Percentiles rank a stretch among this genome's conserved stretches.
Evolutionary conservation across 352 stramenopile species (phyloP).

Genomic region (Blastocystis sp.): DNA sequence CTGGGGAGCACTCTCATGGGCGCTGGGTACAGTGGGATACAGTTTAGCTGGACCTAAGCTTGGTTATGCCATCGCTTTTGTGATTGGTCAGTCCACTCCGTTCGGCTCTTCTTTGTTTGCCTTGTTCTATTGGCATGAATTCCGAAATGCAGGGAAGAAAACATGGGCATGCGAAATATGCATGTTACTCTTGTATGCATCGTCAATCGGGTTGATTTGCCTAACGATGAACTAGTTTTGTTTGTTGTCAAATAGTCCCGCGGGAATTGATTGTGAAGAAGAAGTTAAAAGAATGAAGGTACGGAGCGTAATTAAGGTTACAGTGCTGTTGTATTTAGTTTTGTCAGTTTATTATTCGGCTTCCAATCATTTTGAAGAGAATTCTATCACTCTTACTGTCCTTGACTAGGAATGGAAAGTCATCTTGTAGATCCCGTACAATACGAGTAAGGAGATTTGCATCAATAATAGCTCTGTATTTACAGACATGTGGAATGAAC

Average conservation of each 20-base stretch:
- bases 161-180: background rate
- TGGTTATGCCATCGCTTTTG: background rate
- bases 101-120: constrained; percentile 35
- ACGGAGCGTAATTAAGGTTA: constrained; percentile 5
- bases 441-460: constrained; percentile 21
- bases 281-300: background rate
- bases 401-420: background rate
- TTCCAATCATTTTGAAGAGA: background rate
- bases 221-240: background rate
- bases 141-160: background rate
- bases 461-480: constrained; percentile 60
- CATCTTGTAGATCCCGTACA: constrained; percentile 11
- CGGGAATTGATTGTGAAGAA: background rate
- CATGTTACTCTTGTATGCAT: background rate
- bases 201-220: background rate
- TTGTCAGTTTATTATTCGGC: constrained; percentile 26
- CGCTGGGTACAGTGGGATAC: background rate
- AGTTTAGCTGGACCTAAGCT: background rate
- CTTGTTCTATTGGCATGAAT: constrained; percentile 40
- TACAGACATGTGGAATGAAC: constrained; percentile 54
- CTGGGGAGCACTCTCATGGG: constrained; percentile 13
- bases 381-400: constrained; percentile 12
- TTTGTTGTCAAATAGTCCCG: constrained; percentile 32
- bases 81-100: background rate
- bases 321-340: background rate